phyloP scores from a whole-genome alignment of 768 basidiomycete genomes.

The Lentinula sp. region DNA sequence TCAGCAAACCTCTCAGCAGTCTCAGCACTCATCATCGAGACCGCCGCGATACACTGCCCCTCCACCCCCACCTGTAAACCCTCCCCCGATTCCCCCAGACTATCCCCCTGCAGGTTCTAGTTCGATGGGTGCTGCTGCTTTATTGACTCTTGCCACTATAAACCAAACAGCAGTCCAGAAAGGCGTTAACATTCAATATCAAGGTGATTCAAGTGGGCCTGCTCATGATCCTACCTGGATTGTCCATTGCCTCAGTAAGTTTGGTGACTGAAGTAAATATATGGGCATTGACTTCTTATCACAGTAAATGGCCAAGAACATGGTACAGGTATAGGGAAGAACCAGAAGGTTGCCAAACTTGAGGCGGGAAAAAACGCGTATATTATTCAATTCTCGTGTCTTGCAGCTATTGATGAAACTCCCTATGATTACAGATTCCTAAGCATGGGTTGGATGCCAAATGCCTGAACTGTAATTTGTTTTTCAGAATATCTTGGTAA shows the following conservation, averaged over 20 bases:
- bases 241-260: constrained; percentile 47
- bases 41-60: constrained; percentile 7
- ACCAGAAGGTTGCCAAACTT: constrained; percentile 63
- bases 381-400: constrained; percentile 10
- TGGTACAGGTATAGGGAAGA: constrained; percentile 49
- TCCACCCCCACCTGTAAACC: constrained; percentile 14
- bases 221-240: constrained; percentile 54
- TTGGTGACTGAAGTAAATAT: not conserved
- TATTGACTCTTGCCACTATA: constrained; percentile 37
- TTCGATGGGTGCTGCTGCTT: not conserved
- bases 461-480: not conserved
- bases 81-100: constrained; percentile 10
- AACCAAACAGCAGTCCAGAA: constrained; percentile 50
- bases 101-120: constrained; percentile 1
- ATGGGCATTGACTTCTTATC: not conserved
- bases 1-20: no score
- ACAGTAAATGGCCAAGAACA: constrained; percentile 45
- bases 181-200: constrained; percentile 38
- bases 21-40: not conserved
- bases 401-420: no score
- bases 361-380: constrained; percentile 60
- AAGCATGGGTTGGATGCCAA: not conserved
- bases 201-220: constrained; percentile 36
- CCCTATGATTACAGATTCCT: constrained; percentile 7
- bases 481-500: no score